Base-by-base conservation (phyloP, 192 early-diverging fungal species). In the Kappamyces sp. region DNA sequence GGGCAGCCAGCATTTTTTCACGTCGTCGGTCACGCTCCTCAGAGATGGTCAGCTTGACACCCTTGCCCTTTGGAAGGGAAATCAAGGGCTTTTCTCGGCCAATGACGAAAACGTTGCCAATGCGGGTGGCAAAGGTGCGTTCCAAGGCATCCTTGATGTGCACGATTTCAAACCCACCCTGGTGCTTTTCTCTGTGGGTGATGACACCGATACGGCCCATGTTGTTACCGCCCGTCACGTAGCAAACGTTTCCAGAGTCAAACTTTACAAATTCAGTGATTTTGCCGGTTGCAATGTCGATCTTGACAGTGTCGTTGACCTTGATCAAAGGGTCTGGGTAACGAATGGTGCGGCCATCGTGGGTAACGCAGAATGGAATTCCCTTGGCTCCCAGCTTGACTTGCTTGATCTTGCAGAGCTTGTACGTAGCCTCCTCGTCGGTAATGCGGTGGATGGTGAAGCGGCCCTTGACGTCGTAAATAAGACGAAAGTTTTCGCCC, bases 371-470 rank as follows among this genome's bases (percentile, higher is more conserved):
- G 82, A 80, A 97, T 33, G 97, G 97, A 57, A 99, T 90, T 65
- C 86, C 91, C 79, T 96, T 96, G 68, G 87, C 79, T 65, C 94
- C 94, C 61, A 97, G 77, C 81, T 96, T 82, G 70, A 93, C 86
- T 74, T 86, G 87, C 80, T 89, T 92, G 65, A 99, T 90, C 86
- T 99, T 99, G 81, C 90, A 88, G 62, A 99, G 84, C 86, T 99
- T 99, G 92, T 97, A 99, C 72, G 93, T 90, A 80, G 91, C 89
- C 82, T 99, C 97, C 73, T 97, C 93, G 41, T 82, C 88, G 55
- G 88, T 90, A 77, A 99, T 97, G 75, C 93, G 89, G 87, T 99
- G 97, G 77, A 99, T 92, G 64, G 91, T 89, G 86, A 97, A 99
- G 66, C 94, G 93, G 63, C 97, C 97, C 88, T 99, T 99, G 79